A percentile compares a stretch with the other conserved stretches of the same genome.
These are phyloP conservation scores for Basipetospora chlamydospora DNA, from an alignment of 2,329 filamentous ascomycete genomes.

Conservation along the genomic window DNA sequence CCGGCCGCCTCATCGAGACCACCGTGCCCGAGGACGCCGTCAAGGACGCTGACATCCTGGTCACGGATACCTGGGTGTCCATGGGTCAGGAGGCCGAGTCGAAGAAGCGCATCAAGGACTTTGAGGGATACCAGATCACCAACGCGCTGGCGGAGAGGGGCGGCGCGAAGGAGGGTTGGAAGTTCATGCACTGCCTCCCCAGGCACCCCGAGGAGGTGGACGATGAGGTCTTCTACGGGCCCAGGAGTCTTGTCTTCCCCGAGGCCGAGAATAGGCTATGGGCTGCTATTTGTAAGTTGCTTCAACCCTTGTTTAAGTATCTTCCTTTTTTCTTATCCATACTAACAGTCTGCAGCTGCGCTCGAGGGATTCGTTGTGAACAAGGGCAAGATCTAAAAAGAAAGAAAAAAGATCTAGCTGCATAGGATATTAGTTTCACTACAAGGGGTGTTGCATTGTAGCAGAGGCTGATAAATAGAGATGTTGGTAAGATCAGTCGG, in stretches of 20 bases:
- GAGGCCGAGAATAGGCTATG: conserved; percentile 93
- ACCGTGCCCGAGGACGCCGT: conserved; percentile 72
- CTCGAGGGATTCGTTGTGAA: conserved; percentile 90
- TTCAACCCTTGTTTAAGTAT: no score
- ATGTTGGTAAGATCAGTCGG: no score
- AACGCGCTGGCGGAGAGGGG: conserved; percentile 68
- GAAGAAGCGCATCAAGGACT: conserved; percentile 61
- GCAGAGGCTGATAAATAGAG: no score
- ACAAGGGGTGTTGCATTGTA: no score
- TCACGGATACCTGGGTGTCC: conserved; percentile 96
- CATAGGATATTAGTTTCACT: no score
- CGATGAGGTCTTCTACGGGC: conserved; percentile 87
- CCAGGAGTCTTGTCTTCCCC: conserved; percentile 73
- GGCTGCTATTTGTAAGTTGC: conserved; percentile 59
- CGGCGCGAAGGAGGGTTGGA: conserved; percentile 79
- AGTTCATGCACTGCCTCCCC: conserved; percentile 97
- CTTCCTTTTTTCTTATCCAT: no score
- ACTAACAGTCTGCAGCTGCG: conserved; percentile 36
- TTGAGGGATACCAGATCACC: conserved; percentile 85
- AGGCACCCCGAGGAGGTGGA: conserved; percentile 84
- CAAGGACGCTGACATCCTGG: conserved; percentile 72
- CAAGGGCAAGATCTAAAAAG: conserved; percentile 64
- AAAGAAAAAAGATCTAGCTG: no score
- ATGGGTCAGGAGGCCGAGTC: conserved; percentile 94
- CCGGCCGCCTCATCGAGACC: conserved; percentile 60